Evolutionary conservation across 78 protist genomes (phyloP).

Genomic region (Ministeria vibrans): DNA sequence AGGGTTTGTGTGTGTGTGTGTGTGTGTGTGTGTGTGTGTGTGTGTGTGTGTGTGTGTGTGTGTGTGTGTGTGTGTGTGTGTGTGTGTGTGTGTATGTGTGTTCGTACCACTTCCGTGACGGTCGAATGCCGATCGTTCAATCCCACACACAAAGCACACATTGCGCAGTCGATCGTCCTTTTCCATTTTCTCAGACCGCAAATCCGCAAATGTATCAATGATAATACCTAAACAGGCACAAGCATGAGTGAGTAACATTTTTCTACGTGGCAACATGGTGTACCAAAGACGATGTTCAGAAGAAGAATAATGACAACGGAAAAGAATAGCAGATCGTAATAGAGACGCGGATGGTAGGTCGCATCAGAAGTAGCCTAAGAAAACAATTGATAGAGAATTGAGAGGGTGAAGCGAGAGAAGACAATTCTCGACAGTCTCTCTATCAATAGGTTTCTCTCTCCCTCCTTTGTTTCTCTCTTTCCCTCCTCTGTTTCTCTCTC

Average conservation of each 20-base stretch:
- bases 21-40: slow-evolving; percentile 2
- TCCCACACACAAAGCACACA: slow-evolving; percentile 27
- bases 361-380: no score
- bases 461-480: no score
- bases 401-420: no score
- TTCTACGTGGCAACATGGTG: no score
- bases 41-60: slow-evolving; percentile 1
- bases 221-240: slow-evolving; percentile 62
- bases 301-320: slow-evolving; percentile 37
- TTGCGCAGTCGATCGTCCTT: slow-evolving; percentile 16
- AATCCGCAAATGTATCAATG: slow-evolving; percentile 67
- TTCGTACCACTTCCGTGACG: background rate
- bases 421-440: no score
- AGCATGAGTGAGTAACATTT: no score
- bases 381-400: no score
- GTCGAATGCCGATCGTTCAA: slow-evolving; percentile 4
- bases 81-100: background rate
- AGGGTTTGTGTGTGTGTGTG: background rate
- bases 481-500: no score
- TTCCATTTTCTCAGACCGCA: slow-evolving; percentile 40
- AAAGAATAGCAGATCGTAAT: slow-evolving; percentile 37
- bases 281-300: slow-evolving; percentile 60
- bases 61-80: slow-evolving; percentile 1
- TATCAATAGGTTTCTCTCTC: no score
- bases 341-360: slow-evolving; percentile 14